Evolutionary conservation across 441 rosid genomes (phyloP).

Genomic region (Eutrema salsugineum): DNA sequence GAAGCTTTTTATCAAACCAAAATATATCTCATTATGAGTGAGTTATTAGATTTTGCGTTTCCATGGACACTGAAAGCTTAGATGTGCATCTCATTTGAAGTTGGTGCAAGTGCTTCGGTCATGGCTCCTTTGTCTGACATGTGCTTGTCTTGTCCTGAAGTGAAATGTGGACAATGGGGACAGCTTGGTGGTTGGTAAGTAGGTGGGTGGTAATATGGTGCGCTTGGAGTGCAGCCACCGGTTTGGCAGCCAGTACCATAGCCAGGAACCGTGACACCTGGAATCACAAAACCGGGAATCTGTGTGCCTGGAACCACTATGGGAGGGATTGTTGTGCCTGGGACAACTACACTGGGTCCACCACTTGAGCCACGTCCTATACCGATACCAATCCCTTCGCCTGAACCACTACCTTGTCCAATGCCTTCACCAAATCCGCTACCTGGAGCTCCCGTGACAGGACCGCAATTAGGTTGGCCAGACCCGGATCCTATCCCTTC

Average conservation of each 20-base stretch:
- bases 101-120: conserved; percentile 27
- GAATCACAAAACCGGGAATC: conserved; percentile 31
- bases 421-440: conserved; percentile 16
- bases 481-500: conserved; percentile 28
- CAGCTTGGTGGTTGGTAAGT: conserved; percentile 19
- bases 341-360: conserved; percentile 11
- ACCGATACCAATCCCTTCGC: conserved; percentile 22
- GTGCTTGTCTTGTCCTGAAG: conserved; percentile 12
- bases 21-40: conserved; percentile 8
- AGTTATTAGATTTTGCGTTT: conserved; percentile 16
- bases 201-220: conserved; percentile 20
- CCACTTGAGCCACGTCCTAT: conserved; percentile 19
- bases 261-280: conserved; percentile 27
- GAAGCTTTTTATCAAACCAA: conserved; percentile 17
- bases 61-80: conserved; percentile 22
- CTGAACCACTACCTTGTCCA: conserved; percentile 11
- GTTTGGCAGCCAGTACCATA: conserved; percentile 26
- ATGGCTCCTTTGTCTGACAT: conserved; percentile 13
- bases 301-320: conserved; percentile 25
- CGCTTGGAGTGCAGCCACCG: conserved; percentile 10
- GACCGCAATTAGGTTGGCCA: conserved; percentile 25
- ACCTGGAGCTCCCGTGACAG: conserved; percentile 12
- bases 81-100: conserved; percentile 13
- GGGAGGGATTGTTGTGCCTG: conserved; percentile 29
- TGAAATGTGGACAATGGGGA: conserved; percentile 15